Evolutionary conservation across 2,329 filamentous ascomycete genomes (phyloP), one percentile per base, ranked within the genome.

Genomic region (Aspergillus sojae): DNA sequence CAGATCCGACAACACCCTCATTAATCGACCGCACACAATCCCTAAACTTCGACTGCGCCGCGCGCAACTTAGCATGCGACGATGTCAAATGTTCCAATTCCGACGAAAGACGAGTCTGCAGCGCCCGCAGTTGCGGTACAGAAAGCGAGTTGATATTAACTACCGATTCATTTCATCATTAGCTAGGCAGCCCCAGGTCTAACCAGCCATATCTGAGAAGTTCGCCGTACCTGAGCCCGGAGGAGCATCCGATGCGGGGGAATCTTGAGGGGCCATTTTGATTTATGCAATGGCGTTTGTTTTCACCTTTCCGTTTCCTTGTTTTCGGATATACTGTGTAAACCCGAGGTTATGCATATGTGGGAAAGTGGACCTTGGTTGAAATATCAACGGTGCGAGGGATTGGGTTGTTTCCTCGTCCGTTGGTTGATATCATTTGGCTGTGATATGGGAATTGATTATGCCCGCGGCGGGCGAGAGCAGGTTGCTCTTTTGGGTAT

Each of bases 101-200:
- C 74, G 95, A 90, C 78, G 97, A 94, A 69, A 99, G 90, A 78
- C 97, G 94, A 79, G 95, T 93, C 84, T 99, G 97, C 70, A 99
- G 90, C 72, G 93, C 89, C 70, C 88, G 90, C 70, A 99, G 91
- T 81, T 97, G 94, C 69, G 92, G 91, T 30, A 90, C 85, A 71
- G 90, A 91, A 73, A 99, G 90, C 65, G 86, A 88, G 72, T 90
- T 88, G 72, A 99, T 84, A 75, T 91, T 88, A 70, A 92, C 85
- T 63, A 6, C 23, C 23, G 23, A 19, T 9, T 6, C 11, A 16
- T 4, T 11, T 10, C 48, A n/a, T 12, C 4, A 32, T 32, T 52
- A 52, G 26, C 34, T 36, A 16, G 14, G 5, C 34, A 36, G 1
- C 34, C 34, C 34, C 34, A 36, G 34, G 12, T 14, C 34, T 16